Conservation (phyloP, 495 filamentous ascomycete genomes). For the Penicillium salamii region DNA sequence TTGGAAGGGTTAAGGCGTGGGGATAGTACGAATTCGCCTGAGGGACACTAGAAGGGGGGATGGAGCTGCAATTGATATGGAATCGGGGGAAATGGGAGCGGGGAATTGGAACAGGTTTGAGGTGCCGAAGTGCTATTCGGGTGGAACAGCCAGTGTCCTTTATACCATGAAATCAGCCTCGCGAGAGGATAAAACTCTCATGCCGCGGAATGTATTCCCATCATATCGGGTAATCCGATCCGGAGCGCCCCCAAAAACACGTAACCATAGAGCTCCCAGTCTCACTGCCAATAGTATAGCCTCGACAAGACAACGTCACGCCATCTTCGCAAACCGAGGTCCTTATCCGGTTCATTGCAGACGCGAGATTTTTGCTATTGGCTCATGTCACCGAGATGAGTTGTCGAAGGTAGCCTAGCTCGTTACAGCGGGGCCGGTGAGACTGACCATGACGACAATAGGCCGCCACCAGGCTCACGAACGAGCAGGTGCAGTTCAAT, state of each 20-base stretch:
- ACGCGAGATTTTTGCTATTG: slow-evolving; percentile 1
- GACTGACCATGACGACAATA: slow-evolving; percentile 1
- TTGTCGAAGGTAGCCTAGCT: background rate
- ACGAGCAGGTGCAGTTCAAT: background rate
- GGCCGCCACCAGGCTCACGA: background rate
- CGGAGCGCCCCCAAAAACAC: background rate
- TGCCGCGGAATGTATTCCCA: background rate
- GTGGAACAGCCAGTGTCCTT: slow-evolving; percentile 1
- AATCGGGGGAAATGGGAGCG: background rate
- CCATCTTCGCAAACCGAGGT: background rate
- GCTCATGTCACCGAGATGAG: background rate
- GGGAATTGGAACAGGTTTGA: background rate
- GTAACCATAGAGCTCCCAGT: background rate
- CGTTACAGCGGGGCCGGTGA: background rate
- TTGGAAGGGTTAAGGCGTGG: background rate
- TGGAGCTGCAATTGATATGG: background rate
- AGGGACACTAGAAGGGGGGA: background rate
- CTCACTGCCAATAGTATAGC: slow-evolving; percentile 1
- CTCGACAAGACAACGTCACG: slow-evolving; percentile 1
- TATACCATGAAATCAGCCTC: slow-evolving; percentile 2
- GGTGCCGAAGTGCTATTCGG: background rate
- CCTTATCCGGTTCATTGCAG: background rate
- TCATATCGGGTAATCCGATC: background rate
- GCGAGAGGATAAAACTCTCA: background rate
- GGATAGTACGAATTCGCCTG: slow-evolving; percentile 1